A percentile compares a stretch with the other conserved stretches of the same genome.
phyloP scores from a whole-genome alignment of 2,329 filamentous ascomycete species.

The Cadophora luteo-olivacea region DNA sequence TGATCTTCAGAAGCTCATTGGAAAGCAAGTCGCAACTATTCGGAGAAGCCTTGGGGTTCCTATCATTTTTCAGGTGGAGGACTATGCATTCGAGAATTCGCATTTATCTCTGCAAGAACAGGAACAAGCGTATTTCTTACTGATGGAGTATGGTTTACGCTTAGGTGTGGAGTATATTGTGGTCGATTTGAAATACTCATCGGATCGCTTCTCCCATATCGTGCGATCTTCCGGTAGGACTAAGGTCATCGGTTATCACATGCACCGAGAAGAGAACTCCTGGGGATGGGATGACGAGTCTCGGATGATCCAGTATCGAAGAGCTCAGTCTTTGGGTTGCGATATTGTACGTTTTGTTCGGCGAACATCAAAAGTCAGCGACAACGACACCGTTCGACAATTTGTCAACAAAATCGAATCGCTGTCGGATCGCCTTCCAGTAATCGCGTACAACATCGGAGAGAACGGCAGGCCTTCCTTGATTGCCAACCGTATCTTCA shows the following conservation, averaged over 20 bases:
- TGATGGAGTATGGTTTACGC: constrained; percentile 68
- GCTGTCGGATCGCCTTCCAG: constrained; percentile 38
- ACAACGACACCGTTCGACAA: constrained; percentile 51
- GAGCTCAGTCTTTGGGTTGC: constrained; percentile 57
- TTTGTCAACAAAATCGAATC: constrained; percentile 41
- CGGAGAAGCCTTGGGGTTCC: constrained; percentile 62
- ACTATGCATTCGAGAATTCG: constrained; percentile 45
- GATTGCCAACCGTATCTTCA: constrained; percentile 63
- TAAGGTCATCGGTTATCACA: constrained; percentile 60
- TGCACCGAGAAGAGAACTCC: constrained; percentile 44
- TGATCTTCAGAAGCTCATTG: constrained; percentile 56
- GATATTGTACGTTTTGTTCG: constrained; percentile 62
- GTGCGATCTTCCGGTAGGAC: constrained; percentile 56
- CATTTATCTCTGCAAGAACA: constrained; percentile 35
- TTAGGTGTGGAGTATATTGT: constrained; percentile 66
- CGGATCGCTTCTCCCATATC: constrained; percentile 52
- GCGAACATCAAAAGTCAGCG: constrained; percentile 54
- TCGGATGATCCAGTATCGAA: constrained; percentile 56
- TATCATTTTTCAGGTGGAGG: constrained; percentile 64
- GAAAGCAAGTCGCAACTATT: constrained; percentile 62
- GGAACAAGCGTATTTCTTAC: constrained; percentile 56
- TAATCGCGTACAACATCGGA: constrained; percentile 63
- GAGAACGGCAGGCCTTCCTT: constrained; percentile 59
- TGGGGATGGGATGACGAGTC: constrained; percentile 56
- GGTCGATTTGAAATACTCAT: constrained; percentile 63